These are phyloP conservation scores for Monilinia fructicola DNA, from an alignment of 2,329 filamentous ascomycete genomes.

Conservation along the genomic window DNA sequence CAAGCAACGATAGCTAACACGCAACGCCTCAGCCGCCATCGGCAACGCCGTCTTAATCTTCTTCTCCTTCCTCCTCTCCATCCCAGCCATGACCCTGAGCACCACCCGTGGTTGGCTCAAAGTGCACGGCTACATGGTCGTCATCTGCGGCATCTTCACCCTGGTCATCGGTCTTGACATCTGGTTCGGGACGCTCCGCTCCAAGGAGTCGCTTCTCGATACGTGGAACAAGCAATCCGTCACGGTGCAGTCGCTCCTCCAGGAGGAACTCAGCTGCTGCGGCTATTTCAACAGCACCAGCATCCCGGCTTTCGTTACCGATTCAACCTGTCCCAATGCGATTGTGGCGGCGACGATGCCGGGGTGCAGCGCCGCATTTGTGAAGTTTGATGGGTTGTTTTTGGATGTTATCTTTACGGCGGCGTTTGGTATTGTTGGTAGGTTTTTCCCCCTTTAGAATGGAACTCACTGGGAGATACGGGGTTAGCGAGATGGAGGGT, in stretches of 20 bases:
- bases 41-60: constrained; percentile 72
- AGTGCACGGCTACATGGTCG: constrained; percentile 62
- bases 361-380: constrained; percentile 68
- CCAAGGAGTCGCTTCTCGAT: constrained; percentile 59
- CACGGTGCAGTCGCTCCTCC: constrained; percentile 64
- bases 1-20: background rate
- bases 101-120: constrained; percentile 69
- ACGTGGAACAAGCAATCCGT: constrained; percentile 61
- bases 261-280: constrained; percentile 76
- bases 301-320: constrained; percentile 67
- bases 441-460: constrained; percentile 2
- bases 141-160: constrained; percentile 62
- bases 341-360: constrained; percentile 67
- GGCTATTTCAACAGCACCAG: constrained; percentile 73
- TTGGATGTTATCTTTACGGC: constrained; percentile 51
- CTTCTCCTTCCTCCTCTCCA: constrained; percentile 64
- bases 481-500: too few relatives aligned
- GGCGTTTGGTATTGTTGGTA: constrained; percentile 63
- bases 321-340: constrained; percentile 66
- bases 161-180: constrained; percentile 64
- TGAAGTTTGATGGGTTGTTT: constrained; percentile 67
- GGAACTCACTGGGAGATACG: too few relatives aligned
- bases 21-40: constrained; percentile 56
- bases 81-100: constrained; percentile 70
- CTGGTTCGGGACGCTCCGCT: constrained; percentile 72